These are phyloP conservation scores for Ceratobasidium sp. DNA, from an alignment of 1,284 basidiomycete genomes.

Conservation along the genomic window DNA sequence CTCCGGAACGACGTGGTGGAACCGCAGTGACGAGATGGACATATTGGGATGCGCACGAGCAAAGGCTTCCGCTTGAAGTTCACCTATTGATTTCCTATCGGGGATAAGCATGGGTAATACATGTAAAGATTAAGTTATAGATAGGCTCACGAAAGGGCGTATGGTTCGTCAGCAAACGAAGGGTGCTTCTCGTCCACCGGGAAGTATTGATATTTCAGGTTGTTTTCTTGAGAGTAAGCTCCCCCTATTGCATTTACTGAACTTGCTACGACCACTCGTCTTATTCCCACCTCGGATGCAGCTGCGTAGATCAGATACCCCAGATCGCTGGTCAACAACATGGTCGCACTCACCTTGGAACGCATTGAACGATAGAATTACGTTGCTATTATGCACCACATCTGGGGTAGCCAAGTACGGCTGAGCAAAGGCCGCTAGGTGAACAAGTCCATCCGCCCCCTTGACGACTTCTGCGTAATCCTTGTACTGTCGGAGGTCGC, in stretches of 20 bases:
- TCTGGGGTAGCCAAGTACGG: constrained; percentile 47
- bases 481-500: constrained; percentile 47
- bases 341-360: constrained; percentile 20
- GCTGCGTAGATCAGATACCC: constrained; percentile 38
- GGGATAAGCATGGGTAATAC: constrained; percentile 48
- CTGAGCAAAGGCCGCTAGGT: constrained; percentile 51
- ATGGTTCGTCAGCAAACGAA: constrained; percentile 26
- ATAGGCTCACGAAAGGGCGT: constrained; percentile 19
- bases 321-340: background rate
- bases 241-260: constrained; percentile 46
- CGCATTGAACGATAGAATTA: constrained; percentile 45
- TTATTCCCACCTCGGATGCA: constrained; percentile 48
- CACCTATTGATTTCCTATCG: constrained; percentile 50
- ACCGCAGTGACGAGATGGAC: constrained; percentile 51
- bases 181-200: constrained; percentile 45
- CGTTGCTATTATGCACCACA: constrained; percentile 51
- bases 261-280: constrained; percentile 51
- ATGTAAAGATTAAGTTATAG: background rate
- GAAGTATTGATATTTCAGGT: constrained; percentile 42
- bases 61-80: constrained; percentile 50
- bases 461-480: constrained; percentile 46
- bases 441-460: constrained; percentile 49
- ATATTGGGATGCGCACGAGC: constrained; percentile 48
- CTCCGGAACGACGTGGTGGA: constrained; percentile 47
- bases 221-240: constrained; percentile 37